Conservation (phyloP, 495 filamentous ascomycete species). For the Pseudotulostoma volvatum region DNA sequence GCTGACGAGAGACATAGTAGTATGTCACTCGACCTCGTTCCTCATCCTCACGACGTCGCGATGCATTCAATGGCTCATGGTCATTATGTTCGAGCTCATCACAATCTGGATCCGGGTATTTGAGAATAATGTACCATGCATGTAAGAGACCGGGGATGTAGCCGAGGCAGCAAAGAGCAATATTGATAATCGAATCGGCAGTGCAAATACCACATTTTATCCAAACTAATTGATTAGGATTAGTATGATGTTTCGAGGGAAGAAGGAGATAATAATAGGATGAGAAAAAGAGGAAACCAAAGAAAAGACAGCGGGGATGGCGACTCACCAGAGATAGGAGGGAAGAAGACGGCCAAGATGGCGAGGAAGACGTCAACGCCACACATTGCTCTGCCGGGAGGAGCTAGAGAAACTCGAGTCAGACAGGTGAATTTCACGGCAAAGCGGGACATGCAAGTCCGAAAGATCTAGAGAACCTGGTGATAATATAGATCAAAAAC, state of each 20-base stretch:
- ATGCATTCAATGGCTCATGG: slow-evolving; percentile 42
- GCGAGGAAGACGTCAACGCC: slow-evolving; percentile 83
- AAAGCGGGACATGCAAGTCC: too few relatives aligned
- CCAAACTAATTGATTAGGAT: slow-evolving; percentile 51
- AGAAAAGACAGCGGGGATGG: slow-evolving; percentile 4
- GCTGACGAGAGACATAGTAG: slow-evolving; percentile 46
- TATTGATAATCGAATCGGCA: slow-evolving; percentile 87
- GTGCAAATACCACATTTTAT: slow-evolving; percentile 89
- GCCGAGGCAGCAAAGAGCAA: slow-evolving; percentile 78
- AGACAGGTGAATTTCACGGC: too few relatives aligned
- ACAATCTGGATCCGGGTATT: slow-evolving; percentile 55
- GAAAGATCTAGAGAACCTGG: too few relatives aligned
- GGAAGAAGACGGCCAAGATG: slow-evolving; percentile 81
- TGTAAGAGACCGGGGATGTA: slow-evolving; percentile 85
- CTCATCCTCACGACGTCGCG: slow-evolving; percentile 27
- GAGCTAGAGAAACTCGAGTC: too few relatives aligned
- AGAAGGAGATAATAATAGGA: too few relatives aligned
- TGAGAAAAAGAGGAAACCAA: slow-evolving; percentile 5
- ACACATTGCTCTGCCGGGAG: slow-evolving; percentile 38
- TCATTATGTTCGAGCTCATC: slow-evolving; percentile 40
- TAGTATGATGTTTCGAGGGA: slow-evolving; percentile 4
- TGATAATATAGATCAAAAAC: too few relatives aligned
- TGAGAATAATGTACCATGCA: slow-evolving; percentile 95
- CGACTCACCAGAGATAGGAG: slow-evolving; percentile 69
- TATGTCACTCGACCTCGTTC: slow-evolving; percentile 44